phyloP scores from a whole-genome alignment of 352 stramenopile genomes.

The Plasmopara halstedii region DNA sequence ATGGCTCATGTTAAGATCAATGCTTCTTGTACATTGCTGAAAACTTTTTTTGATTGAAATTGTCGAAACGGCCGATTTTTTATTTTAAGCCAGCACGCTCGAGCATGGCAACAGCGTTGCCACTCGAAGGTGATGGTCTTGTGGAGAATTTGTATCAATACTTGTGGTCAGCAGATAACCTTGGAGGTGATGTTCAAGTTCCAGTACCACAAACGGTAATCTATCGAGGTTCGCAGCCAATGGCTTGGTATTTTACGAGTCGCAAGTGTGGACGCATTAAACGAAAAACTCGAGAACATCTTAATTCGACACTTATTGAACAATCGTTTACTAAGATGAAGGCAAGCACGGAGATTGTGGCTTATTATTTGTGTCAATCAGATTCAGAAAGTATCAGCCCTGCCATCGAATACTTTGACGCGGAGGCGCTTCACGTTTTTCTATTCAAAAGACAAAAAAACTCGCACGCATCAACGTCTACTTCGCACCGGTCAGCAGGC shows the following conservation, averaged over 20 bases:
- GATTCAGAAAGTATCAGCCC: conserved; percentile 16
- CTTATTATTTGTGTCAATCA: conserved; percentile 82
- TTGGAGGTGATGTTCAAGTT: conserved; percentile 77
- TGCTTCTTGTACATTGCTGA: no score
- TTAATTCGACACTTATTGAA: conserved; percentile 90
- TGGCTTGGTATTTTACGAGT: conserved; percentile 94
- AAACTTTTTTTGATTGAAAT: no score
- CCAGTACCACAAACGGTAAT: conserved; percentile 92
- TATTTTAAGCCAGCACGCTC: neutral
- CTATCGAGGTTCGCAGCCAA: conserved; percentile 88
- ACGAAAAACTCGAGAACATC: conserved; percentile 87
- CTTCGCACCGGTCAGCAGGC: conserved; percentile 50
- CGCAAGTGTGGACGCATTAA: conserved; percentile 79
- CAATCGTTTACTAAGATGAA: conserved; percentile 89
- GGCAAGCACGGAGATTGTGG: conserved; percentile 80
- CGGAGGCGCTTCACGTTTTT: conserved; percentile 83
- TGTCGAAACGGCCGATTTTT: conserved; percentile 3
- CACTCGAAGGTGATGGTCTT: conserved; percentile 81
- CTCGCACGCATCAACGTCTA: conserved; percentile 11
- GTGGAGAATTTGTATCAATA: conserved; percentile 88
- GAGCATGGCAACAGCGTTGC: conserved; percentile 46
- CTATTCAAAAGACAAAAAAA: conserved; percentile 89
- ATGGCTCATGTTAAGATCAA: no score
- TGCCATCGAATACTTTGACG: conserved; percentile 93
- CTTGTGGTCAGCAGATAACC: conserved; percentile 88